Evolutionary conservation across 805 yeast genomes (phyloP).

Genomic region (Monosporozyma yasuniensis): DNA sequence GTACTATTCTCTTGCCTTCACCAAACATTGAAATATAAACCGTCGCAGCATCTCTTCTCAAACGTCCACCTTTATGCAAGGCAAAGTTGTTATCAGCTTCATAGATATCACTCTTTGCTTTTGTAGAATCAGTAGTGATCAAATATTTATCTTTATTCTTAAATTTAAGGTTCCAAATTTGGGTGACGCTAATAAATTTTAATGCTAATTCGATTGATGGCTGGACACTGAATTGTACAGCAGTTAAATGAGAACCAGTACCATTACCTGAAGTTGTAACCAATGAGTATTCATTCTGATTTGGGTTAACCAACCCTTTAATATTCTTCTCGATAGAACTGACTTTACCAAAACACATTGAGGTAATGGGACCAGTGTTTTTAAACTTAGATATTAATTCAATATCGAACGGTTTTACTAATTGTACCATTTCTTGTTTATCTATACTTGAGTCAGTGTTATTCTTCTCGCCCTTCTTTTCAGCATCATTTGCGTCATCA

Average conservation of each 20-base stretch:
- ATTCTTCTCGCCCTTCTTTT: conserved; percentile 22
- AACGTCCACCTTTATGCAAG: conserved; percentile 50
- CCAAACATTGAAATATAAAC: conserved; percentile 57
- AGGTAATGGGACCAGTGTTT: conserved; percentile 67
- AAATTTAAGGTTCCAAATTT: conserved; percentile 59
- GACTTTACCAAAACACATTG: conserved; percentile 54
- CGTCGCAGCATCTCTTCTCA: conserved; percentile 55
- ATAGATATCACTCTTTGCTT: conserved; percentile 60
- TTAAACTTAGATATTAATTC: conserved; percentile 43
- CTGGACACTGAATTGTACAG: conserved; percentile 58
- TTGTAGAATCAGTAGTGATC: conserved; percentile 60
- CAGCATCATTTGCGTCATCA: conserved; percentile 12
- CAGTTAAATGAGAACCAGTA: conserved; percentile 44
- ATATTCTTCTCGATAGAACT: conserved; percentile 42
- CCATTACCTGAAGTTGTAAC: conserved; percentile 64
- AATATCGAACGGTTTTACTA: conserved; percentile 33
- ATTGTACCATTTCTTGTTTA: conserved; percentile 15
- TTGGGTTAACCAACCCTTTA: conserved; percentile 63
- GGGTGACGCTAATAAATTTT: conserved; percentile 61
- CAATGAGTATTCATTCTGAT: conserved; percentile 53
- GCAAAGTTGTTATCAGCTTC: conserved; percentile 54
- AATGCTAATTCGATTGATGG: conserved; percentile 62
- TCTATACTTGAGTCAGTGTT: conserved; percentile 2
- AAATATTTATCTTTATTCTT: conserved; percentile 45
- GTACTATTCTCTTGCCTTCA: conserved; percentile 52